These are phyloP conservation scores for Gaeumannomyces tritici DNA, from an alignment of 2,329 filamentous ascomycete genomes.

Conservation along the genomic window DNA sequence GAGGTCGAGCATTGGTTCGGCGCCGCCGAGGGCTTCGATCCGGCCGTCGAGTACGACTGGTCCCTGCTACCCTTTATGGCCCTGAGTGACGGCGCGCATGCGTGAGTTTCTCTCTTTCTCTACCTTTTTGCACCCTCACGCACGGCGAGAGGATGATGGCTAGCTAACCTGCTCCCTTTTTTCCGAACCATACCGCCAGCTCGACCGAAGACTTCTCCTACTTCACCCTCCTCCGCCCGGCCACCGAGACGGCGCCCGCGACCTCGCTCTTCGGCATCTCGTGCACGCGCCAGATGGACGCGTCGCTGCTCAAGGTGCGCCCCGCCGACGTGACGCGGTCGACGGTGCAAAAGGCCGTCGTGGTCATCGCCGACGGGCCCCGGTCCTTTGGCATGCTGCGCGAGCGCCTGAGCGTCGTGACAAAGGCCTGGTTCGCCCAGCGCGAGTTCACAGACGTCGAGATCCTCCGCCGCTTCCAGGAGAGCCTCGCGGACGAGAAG, in stretches of 20 bases:
- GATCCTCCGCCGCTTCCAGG: slow-evolving; percentile 83
- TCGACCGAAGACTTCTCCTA: slow-evolving; percentile 96
- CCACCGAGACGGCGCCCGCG: slow-evolving; percentile 51
- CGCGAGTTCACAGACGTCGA: slow-evolving; percentile 85
- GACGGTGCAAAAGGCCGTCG: slow-evolving; percentile 95
- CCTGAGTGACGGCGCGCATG: slow-evolving; percentile 87
- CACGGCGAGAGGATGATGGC: background rate
- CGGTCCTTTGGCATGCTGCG: slow-evolving; percentile 84
- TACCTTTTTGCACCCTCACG: background rate
- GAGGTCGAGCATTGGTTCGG: slow-evolving; percentile 94
- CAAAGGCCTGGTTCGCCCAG: slow-evolving; percentile 93
- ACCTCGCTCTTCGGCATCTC: slow-evolving; percentile 93
- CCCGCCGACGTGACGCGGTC: slow-evolving; percentile 90
- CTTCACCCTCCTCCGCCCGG: slow-evolving; percentile 75
- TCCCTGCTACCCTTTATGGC: slow-evolving; percentile 91
- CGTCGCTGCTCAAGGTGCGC: slow-evolving; percentile 64
- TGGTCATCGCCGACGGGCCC: slow-evolving; percentile 86
- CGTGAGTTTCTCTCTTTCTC: slow-evolving; percentile 47
- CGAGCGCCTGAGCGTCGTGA: slow-evolving; percentile 83
- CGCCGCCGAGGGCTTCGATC: slow-evolving; percentile 62
- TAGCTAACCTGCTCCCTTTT: background rate
- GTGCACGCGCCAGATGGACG: slow-evolving; percentile 85
- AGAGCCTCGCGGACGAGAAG: slow-evolving; percentile 67
- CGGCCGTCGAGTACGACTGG: slow-evolving; percentile 81
- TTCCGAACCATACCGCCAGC: slow-evolving; percentile 28